A percentile compares a stretch with the other conserved stretches of the same genome.
phyloP scores from a whole-genome alignment of 805 yeast species.

The Barnettozyma sucrosica region DNA sequence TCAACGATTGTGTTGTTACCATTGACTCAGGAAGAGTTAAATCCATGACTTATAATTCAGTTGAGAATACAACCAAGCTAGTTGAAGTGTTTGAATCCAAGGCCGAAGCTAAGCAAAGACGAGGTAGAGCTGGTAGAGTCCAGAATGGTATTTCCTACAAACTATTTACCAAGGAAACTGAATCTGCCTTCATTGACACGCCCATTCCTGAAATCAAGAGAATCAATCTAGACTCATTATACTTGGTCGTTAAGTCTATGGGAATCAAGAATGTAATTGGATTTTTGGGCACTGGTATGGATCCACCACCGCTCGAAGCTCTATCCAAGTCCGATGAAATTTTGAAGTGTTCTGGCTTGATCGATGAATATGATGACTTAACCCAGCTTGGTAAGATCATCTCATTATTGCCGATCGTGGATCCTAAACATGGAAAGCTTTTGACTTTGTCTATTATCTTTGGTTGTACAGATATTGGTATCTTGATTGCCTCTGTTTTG shows the following conservation, averaged over 20 bases:
- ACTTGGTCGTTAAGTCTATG: constrained; percentile 82
- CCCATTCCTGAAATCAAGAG: constrained; percentile 89
- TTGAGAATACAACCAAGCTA: constrained; percentile 60
- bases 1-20: constrained; percentile 90
- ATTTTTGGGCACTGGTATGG: constrained; percentile 72
- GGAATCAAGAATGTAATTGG: constrained; percentile 66
- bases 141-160: constrained; percentile 77
- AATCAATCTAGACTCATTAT: constrained; percentile 76
- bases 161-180: constrained; percentile 61
- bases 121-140: constrained; percentile 99
- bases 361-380: constrained; percentile 42
- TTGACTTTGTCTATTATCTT: constrained; percentile 75
- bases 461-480: constrained; percentile 70
- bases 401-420: constrained; percentile 76
- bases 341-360: constrained; percentile 69
- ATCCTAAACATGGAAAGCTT: constrained; percentile 78
- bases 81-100: constrained; percentile 82
- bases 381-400: constrained; percentile 78
- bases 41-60: constrained; percentile 63
- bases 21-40: constrained; percentile 86
- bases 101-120: constrained; percentile 85
- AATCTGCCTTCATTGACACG: constrained; percentile 54
- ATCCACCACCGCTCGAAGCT: constrained; percentile 56
- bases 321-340: constrained; percentile 36
- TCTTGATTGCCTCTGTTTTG: constrained; percentile 75